Evolutionary conservation across 768 basidiomycete genomes (phyloP), one percentile per base, ranked within the genome.

Genomic region (Wakefieldia striispora): DNA sequence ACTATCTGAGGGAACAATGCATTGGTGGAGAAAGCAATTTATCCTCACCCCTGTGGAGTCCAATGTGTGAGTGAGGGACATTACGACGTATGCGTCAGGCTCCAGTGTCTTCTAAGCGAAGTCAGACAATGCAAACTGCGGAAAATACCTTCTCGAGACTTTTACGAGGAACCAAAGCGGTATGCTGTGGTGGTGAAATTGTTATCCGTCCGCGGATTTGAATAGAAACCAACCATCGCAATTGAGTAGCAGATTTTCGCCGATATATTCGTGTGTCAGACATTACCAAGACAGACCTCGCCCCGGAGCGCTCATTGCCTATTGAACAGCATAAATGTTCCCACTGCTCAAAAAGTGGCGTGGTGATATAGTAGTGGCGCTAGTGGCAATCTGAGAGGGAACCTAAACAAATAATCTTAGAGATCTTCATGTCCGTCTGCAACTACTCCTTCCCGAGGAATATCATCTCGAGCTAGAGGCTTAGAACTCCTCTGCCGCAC

Each of bases 351-450:
- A 31, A 33, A 40, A 39, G 34, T 39, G 40, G 38, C 35, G 36
- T 40, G 35, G 24, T 47, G 26, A 24, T 35, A 41, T 19, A 48
- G 40, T 40, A 26, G 13, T 21, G 10, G 23, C 16, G 7, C 26
- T 17, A 47, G 34, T 34, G 19, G 31, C 6, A 11, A 39, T 19
- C 19, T 40, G 26, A 26, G 26, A 29, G 13, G 6, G 34, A n/a
- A 53, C 42, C 39, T 24, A 21, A 43, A 45, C 35, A 26, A 27
- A 43, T 39, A 40, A 4, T 36, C 47, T 33, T 53, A 55, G 21
- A 33, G 40, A 48, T 72, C 69, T 45, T 70, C 69, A 42, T 70
- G 67, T 23, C 70, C 70, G 49, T 74, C 70, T 42, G 74, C 54
- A 12, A 70, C 62, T 49, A 72, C 70, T 40, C 62, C 61, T 31